phyloP scores from a whole-genome alignment of 768 basidiomycete species.

The Suillus weaverae region DNA sequence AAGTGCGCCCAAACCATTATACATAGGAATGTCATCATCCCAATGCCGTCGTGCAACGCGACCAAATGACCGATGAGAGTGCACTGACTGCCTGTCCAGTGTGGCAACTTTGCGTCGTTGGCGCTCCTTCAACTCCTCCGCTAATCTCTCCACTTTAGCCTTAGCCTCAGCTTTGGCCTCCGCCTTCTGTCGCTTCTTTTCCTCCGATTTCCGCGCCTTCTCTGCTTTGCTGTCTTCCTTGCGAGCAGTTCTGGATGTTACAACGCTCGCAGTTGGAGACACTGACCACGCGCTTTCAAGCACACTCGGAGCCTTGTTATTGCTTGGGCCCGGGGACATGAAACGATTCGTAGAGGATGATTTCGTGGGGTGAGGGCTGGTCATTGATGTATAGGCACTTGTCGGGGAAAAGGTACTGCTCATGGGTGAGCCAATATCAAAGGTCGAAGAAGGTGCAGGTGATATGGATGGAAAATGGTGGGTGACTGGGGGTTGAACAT shows the following conservation, averaged over 20 bases:
- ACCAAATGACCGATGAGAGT: conserved; percentile 25
- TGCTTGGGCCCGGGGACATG: conserved; percentile 25
- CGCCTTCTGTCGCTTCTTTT: conserved; percentile 44
- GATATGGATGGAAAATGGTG: conserved; percentile 18
- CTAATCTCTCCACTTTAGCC: conserved; percentile 42
- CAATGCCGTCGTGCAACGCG: conserved; percentile 20
- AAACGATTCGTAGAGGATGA: conserved; percentile 30
- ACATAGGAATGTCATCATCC: conserved; percentile 32
- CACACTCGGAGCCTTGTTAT: conserved; percentile 7
- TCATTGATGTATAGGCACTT: neutral
- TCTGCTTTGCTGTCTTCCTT: conserved; percentile 37
- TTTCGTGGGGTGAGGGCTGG: conserved; percentile 14
- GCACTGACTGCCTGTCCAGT: conserved; percentile 31
- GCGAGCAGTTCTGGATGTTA: conserved; percentile 16
- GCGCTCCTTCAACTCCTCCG: conserved; percentile 44
- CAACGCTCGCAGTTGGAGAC: conserved; percentile 21
- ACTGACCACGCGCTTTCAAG: conserved; percentile 11
- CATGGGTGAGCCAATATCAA: conserved; percentile 10
- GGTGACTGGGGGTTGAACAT: conserved; percentile 22
- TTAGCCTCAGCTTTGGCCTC: conserved; percentile 40
- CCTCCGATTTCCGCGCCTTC: conserved; percentile 45
- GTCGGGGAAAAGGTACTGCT: conserved; percentile 2
- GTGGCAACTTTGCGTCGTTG: conserved; percentile 32
- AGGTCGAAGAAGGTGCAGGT: conserved; percentile 17
- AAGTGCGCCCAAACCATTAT: conserved; percentile 26